phyloP scores from a whole-genome alignment of 1,139 yeast genomes.

The Taphrina flavorubra region DNA sequence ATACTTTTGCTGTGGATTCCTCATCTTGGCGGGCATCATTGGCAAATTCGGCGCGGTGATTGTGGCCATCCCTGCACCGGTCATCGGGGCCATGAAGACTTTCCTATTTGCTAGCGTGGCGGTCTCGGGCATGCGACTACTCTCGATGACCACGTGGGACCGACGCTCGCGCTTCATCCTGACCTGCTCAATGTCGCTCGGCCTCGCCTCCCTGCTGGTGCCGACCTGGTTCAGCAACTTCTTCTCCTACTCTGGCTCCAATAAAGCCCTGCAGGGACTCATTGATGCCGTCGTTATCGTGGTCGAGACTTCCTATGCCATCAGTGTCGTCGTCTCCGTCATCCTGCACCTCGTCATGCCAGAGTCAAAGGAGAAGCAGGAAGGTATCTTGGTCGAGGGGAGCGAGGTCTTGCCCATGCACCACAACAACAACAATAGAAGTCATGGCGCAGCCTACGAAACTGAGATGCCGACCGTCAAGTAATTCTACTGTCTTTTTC shows the following conservation, averaged over 20 bases:
- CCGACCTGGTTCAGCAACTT: constrained; percentile 74
- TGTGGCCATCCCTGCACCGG: constrained; percentile 81
- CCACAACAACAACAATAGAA: constrained; percentile 1
- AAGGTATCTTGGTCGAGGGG: constrained; percentile 19
- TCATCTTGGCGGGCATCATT: constrained; percentile 82
- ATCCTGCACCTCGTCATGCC: constrained; percentile 74
- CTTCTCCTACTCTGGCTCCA: constrained; percentile 75
- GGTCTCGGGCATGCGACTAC: constrained; percentile 83
- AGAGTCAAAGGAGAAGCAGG: constrained; percentile 61
- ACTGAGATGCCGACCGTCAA: constrained; percentile 1
- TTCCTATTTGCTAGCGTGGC: constrained; percentile 88
- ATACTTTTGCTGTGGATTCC: constrained; percentile 84
- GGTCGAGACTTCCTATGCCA: constrained; percentile 86
- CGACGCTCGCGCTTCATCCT: constrained; percentile 86
- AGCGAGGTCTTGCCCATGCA: constrained; percentile 16
- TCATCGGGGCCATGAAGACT: constrained; percentile 91
- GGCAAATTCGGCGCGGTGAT: constrained; percentile 89
- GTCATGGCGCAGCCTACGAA: constrained; percentile 3
- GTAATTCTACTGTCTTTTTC: background rate
- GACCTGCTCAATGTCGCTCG: constrained; percentile 75
- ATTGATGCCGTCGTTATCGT: constrained; percentile 79
- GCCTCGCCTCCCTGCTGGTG: constrained; percentile 79
- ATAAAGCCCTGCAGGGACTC: constrained; percentile 70
- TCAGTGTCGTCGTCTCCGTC: constrained; percentile 78
- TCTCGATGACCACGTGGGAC: constrained; percentile 71